A percentile compares a stretch with the other conserved stretches of the same genome.
These are phyloP conservation scores for Monoraphidium neglectum DNA, from an alignment of 139 green algal species.

Conservation along the genomic window DNA sequence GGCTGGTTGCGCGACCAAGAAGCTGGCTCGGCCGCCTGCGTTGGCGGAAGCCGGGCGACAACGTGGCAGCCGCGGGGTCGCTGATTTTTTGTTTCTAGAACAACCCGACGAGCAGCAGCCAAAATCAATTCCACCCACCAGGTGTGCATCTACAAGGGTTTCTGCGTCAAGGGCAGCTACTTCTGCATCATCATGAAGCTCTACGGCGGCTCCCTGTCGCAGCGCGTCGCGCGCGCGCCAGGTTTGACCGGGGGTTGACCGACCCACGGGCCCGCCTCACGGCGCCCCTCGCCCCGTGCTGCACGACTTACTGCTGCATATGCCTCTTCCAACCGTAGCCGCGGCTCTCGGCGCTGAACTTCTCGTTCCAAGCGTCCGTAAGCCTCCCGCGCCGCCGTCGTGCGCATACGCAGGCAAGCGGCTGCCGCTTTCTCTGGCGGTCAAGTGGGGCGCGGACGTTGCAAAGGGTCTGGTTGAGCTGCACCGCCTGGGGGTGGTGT, in stretches of 20 bases:
- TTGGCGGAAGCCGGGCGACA: no score
- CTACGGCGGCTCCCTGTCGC: constrained; percentile 22
- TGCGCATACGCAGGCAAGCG: neutral
- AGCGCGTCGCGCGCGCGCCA: neutral
- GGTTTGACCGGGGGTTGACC: neutral
- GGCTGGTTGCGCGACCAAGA: no score
- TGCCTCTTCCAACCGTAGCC: neutral
- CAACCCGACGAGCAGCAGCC: no score
- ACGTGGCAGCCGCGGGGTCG: no score
- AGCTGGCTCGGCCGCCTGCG: no score
- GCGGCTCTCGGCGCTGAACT: neutral
- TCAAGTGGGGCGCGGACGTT: constrained; percentile 29
- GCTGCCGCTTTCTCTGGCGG: constrained; percentile 12
- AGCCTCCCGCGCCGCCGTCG: neutral
- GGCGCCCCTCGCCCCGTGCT: neutral
- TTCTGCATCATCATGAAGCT: constrained; percentile 45
- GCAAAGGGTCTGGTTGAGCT: constrained; percentile 33
- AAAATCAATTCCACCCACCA: neutral
- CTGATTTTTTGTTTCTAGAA: no score
- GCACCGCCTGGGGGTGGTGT: constrained; percentile 27
- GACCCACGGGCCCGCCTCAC: neutral
- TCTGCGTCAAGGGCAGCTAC: constrained; percentile 27
- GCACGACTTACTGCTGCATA: neutral
- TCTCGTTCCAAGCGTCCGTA: neutral
- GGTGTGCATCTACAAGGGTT: constrained; percentile 34